Conservation (phyloP, 345 rosid species). For the Corchorus capsularis region DNA sequence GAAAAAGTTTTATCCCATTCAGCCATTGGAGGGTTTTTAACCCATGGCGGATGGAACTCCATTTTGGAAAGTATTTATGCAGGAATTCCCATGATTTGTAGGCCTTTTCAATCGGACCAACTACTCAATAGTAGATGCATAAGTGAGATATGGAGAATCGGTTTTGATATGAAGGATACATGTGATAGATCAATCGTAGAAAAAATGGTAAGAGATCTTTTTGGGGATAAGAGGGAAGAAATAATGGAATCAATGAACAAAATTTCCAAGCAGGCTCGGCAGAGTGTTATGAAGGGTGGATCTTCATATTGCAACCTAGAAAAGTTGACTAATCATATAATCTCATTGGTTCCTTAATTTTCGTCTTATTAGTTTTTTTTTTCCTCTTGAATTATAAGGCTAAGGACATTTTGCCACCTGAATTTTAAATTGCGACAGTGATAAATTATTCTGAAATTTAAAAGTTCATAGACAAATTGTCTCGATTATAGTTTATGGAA, state of each 20-base stretch:
- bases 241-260: constrained; percentile 24
- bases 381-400: too few relatives aligned
- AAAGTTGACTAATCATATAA: background rate
- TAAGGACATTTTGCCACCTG: constrained; percentile 17
- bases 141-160: constrained; percentile 45
- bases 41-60: constrained; percentile 59
- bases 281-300: constrained; percentile 37
- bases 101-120: constrained; percentile 52
- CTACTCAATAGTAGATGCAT: constrained; percentile 40
- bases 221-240: constrained; percentile 34
- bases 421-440: too few relatives aligned
- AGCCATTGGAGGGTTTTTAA: constrained; percentile 46
- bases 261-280: constrained; percentile 33
- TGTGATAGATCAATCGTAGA: constrained; percentile 43
- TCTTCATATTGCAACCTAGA: constrained; percentile 38
- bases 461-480: too few relatives aligned
- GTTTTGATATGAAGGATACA: constrained; percentile 52
- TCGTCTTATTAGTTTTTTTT: too few relatives aligned
- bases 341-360: too few relatives aligned
- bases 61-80: constrained; percentile 45
- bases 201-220: constrained; percentile 44
- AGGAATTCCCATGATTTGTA: constrained; percentile 51
- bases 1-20: constrained; percentile 47
- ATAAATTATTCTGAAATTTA: too few relatives aligned
- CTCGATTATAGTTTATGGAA: too few relatives aligned